Evolutionary conservation across 495 filamentous ascomycete species (phyloP), one percentile per base, ranked within the genome.

Genomic region (Lichina pygmaea): DNA sequence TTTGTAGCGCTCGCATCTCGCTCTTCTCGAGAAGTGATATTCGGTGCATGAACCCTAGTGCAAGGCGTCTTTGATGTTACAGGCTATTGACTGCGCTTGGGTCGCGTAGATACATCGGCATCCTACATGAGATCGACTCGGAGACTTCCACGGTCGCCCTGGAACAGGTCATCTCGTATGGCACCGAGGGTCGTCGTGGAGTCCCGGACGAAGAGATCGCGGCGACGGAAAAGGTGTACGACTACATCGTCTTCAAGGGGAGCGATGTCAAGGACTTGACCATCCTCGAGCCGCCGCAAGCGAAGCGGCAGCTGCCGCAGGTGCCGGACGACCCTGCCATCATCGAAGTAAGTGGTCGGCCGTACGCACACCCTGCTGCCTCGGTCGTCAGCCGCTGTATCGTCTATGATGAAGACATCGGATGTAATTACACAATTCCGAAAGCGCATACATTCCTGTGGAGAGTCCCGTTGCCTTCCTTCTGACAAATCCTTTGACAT

Each of bases 391-490:
- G 5, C 36, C 36, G 11, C 36, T 2, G 13, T 11, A 39, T 45
- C 37, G 38, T 40, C n/a, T 30, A 10, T 89, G 84, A 93, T 80
- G 79, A 81, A 58, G 55, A 82, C 73, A 67, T 64, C 78, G 80
- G 80, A 84, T 84, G 76, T 80, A 70, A 81, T 79, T 67, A 54
- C 54, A 65, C 65, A 61, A 69, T 63, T 65, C 69, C 73, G 75
- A 77, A 75, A 85, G 73, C 81, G 82, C 82, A 80, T 81, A 92
- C 89, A 77, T 77, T 63, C 67, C 59, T 92, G 84, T 86, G 72
- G 84, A 92, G 62, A 77, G 81, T 78, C 91, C 83, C 86, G 85
- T 93, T 94, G 86, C 85, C 85, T 93, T 94, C 86, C 85, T 93
- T 91, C 85, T 94, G 85, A 84, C 65, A 50, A 46, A 43, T 30